Conservation (phyloP, 1,139 yeast genomes). For the Sporopachydermia cereana region DNA sequence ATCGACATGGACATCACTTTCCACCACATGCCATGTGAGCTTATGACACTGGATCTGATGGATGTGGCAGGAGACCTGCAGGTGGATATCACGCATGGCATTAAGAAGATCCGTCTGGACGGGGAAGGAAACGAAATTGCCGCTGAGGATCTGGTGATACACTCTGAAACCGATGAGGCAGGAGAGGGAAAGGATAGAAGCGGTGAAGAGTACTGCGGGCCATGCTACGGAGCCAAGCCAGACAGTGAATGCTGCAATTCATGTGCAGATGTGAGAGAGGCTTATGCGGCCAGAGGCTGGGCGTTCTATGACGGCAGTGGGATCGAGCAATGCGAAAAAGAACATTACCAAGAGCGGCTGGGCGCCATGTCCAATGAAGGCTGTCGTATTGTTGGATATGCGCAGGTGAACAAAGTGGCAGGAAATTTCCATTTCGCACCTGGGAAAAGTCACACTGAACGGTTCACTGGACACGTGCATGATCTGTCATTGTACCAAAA, state of each 20-base stretch:
- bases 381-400: constrained; percentile 72
- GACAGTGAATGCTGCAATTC: constrained; percentile 59
- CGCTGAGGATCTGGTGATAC: constrained; percentile 22
- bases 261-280: constrained; percentile 70
- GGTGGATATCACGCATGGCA: constrained; percentile 62
- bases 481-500: constrained; percentile 64
- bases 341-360: constrained; percentile 63
- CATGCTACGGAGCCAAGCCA: constrained; percentile 69
- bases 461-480: constrained; percentile 48
- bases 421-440: constrained; percentile 96
- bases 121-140: constrained; percentile 30
- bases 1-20: constrained; percentile 74
- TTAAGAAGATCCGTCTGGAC: constrained; percentile 55
- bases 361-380: constrained; percentile 64
- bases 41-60: constrained; percentile 50
- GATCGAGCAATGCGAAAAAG: constrained; percentile 81
- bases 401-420: constrained; percentile 71
- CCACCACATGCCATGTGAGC: constrained; percentile 75
- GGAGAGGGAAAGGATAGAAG: constrained; percentile 26
- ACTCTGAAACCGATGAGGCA: constrained; percentile 18
- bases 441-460: constrained; percentile 52
- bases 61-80: constrained; percentile 83
- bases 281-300: constrained; percentile 74
- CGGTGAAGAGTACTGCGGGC: constrained; percentile 52
- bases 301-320: constrained; percentile 80